Percentiles rank a stretch among this genome's conserved stretches.
phyloP scores from a whole-genome alignment of 116 monocot genomes.

The Phalaenopsis hybrid region DNA sequence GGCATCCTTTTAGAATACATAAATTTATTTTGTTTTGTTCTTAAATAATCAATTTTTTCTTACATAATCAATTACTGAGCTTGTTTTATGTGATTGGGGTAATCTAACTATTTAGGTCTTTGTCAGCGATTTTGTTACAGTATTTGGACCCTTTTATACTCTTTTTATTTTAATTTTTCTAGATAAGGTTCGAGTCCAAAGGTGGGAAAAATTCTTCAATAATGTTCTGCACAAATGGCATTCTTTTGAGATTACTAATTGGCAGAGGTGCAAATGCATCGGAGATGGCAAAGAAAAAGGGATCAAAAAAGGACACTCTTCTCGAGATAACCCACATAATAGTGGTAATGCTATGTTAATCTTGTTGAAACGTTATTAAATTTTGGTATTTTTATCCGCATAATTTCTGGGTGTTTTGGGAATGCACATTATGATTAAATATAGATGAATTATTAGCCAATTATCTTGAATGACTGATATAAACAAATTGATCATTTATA shows the following conservation, averaged over 20 bases:
- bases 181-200: conserved; percentile 90
- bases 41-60: not conserved
- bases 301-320: conserved; percentile 33
- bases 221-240: conserved; percentile 96
- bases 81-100: not conserved
- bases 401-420: not conserved
- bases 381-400: not conserved
- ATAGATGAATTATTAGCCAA: not conserved
- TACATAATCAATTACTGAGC: not conserved
- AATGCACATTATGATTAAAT: not conserved
- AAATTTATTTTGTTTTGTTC: not conserved
- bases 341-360: conserved; percentile 48
- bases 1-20: not conserved
- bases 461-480: not conserved
- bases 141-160: not conserved
- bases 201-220: conserved; percentile 91
- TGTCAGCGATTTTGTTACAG: not conserved
- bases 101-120: not conserved
- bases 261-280: conserved; percentile 44
- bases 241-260: conserved; percentile 75
- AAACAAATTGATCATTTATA: not conserved
- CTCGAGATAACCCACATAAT: conserved; percentile 75
- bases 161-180: conserved; percentile 10
- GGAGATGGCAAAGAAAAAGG: conserved; percentile 18
- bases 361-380: not conserved